Conservation (phyloP, 163 green algal genomes). For the Chlamydomonas reinhardtii region DNA sequence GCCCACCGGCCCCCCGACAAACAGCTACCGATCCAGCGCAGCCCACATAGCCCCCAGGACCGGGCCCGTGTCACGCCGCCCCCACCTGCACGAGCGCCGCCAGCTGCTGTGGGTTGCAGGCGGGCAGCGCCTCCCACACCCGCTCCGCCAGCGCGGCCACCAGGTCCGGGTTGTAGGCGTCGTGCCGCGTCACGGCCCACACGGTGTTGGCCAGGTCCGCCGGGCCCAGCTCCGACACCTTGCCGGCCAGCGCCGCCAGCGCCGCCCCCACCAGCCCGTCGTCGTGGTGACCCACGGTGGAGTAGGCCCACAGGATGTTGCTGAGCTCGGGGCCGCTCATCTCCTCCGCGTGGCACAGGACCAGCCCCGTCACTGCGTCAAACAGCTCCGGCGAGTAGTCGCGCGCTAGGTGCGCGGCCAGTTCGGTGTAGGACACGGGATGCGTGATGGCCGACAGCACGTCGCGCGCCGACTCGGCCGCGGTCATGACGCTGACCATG, state of each 20-base stretch:
- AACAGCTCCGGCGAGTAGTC: conserved; percentile 47
- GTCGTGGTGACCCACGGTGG: conserved; percentile 29
- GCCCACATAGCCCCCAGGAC: no score
- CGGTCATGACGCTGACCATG: conserved; percentile 45
- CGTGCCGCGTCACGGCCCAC: conserved; percentile 17
- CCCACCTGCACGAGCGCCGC: conserved; percentile 28
- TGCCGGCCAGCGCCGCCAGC: not conserved
- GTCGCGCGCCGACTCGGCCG: conserved; percentile 36
- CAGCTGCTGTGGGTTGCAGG: conserved; percentile 15
- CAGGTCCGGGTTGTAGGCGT: conserved; percentile 14
- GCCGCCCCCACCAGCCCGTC: not conserved
- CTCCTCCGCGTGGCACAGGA: conserved; percentile 21
- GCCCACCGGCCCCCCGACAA: no score
- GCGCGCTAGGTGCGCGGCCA: not conserved
- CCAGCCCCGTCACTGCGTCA: conserved; percentile 33
- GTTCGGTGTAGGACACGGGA: conserved; percentile 22
- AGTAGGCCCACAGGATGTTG: conserved; percentile 38
- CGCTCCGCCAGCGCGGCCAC: not conserved
- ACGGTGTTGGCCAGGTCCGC: conserved; percentile 15
- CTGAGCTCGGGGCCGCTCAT: conserved; percentile 14
- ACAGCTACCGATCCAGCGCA: no score
- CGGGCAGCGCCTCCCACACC: conserved; percentile 34
- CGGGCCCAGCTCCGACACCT: conserved; percentile 6
- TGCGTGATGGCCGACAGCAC: conserved; percentile 10
- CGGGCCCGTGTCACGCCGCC: no score